Evolutionary conservation across 371 early-diverging fungal genomes (phyloP), one percentile per base, ranked within the genome.

Genomic region (Rhizopus delemar): DNA sequence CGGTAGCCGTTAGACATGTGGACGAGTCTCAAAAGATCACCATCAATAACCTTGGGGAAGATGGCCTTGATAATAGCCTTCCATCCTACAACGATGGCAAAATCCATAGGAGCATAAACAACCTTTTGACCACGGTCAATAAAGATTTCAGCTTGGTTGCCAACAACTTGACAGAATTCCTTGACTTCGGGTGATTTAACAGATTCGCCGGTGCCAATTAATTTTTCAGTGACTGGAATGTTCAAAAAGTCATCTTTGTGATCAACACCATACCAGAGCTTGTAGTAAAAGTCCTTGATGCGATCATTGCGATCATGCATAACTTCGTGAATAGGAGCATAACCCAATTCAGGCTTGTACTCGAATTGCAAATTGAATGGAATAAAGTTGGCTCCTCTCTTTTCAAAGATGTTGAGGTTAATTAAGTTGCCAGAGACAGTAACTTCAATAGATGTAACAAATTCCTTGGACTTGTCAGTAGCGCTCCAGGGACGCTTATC

Each of bases 1-100:
- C 91, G 87, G 90, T 94, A 96, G 35, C 93, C 92, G 81, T 97
- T 97, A 68, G 90, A 89, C 59, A 97, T 83, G 73, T 97, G 97
- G 46, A 97, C 96, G 31, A 97, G 82, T 61, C 89, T 86, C 69
- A 96, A 80, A 46, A 97, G 82, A 71, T 97, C 95, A 56, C 95
- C 96, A 72, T 95, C 93, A 64, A 96, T 92, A 41, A 91, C 88
- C 82, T 92, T 92, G 65, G 96, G 94, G 87, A 95, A 87, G 64
- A 96, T 92, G 39, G 95, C 92, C 81, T 92, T 90, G 74, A 94
- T 91, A 60, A 96, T 89, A 29, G 95, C 88, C 72, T 89, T 86
- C 97, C 97, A 97, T 35, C 93, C 95, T 41, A 93, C 92, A 54
- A 94, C 94, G 53, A 95, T 94, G 50, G 93, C 94, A 73, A 89